Base-by-base conservation (phyloP, 2,329 filamentous ascomycete genomes). In the Hirsutella rhossiliensis region DNA sequence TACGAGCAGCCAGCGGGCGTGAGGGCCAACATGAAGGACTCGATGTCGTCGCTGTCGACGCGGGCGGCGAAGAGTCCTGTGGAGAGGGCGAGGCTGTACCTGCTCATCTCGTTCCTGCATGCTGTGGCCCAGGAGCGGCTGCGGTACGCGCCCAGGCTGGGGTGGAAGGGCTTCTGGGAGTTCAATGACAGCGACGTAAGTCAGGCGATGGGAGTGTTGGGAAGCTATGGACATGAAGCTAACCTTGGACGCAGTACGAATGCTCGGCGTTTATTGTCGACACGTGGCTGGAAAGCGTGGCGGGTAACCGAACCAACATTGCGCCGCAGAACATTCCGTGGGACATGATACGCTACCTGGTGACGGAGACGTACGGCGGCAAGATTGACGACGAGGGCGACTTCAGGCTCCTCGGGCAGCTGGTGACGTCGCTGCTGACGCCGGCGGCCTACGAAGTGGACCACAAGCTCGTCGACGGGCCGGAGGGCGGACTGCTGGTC, bases 131-230 rank as follows among this genome's bases (percentile, higher is more conserved):
- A 98, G 63, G 92, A 98, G 64, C 76, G 94, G 54, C 71, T 98
- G 49, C 84, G 92, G 49, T 98, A 98, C 62, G 89, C 90, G 20
- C 94, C 92, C 1, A 90, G 76, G 45, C 71, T 98, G 44, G 92
- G 92, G 48, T 98, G 92, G 92, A 96, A 94, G 70, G 87, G 88
- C 43, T 95, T 96, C 74, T 98, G 94, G 92, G 94, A 98, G 65
- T 98, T 98, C 65, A 98, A 98, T 61, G 94, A 98, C 64, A 94
- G 89, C 54, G 92, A 98, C 66, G 87, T 94, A 78, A 84, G 86
- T 37, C 34, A 17, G 11, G 15, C 23, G n/a, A 8, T 11, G 34
- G 15, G 9, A 17, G 3, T 37, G 17, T n/a, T 31, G 8, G 29
- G 8, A 31, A 8, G 32, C 17, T n/a, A 1, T 11, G 30, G 13